Conservation (phyloP, 164 flowering plant genomes). For the Tetrastigma voinierianum region DNA sequence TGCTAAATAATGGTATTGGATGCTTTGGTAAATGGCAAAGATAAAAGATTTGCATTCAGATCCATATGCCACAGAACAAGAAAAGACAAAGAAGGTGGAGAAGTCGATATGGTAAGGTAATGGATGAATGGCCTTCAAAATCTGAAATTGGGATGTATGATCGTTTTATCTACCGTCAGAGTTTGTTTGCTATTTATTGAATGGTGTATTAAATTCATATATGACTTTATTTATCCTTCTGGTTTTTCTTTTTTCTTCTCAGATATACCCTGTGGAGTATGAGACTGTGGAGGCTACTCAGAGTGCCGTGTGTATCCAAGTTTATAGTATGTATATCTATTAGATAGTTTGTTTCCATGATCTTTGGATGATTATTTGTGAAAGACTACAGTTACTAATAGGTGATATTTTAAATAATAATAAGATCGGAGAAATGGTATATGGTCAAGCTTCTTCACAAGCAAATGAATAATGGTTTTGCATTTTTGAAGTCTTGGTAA, state of each 20-base stretch:
- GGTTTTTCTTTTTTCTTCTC: conserved; percentile 15
- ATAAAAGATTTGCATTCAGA: conserved; percentile 54
- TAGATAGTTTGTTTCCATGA: neutral
- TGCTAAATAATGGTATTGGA: neutral
- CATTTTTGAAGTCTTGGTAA: neutral
- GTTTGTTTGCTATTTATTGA: neutral
- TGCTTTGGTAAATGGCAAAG: conserved; percentile 34
- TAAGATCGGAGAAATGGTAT: conserved; percentile 83
- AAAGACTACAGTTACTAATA: conserved; percentile 25
- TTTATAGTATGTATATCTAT: too few species aligned
- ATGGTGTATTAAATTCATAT: neutral
- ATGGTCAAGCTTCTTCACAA: conserved; percentile 67
- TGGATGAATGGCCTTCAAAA: too few species aligned
- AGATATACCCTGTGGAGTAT: conserved; percentile 88
- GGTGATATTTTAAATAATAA: conserved; percentile 71
- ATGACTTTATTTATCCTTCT: conserved; percentile 2
- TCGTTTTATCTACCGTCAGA: neutral
- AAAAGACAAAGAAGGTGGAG: conserved; percentile 41
- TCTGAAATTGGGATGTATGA: too few species aligned
- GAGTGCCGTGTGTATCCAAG: conserved; percentile 72
- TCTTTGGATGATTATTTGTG: neutral
- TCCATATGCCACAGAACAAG: conserved; percentile 44
- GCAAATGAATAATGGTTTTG: conserved; percentile 39
- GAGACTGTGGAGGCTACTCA: conserved; percentile 84
- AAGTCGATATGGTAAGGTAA: conserved; percentile 67